A percentile compares a stretch with the other conserved stretches of the same genome.
These are phyloP conservation scores for Exidia glandulosa DNA, from an alignment of 768 basidiomycete species.

Conservation along the genomic window DNA sequence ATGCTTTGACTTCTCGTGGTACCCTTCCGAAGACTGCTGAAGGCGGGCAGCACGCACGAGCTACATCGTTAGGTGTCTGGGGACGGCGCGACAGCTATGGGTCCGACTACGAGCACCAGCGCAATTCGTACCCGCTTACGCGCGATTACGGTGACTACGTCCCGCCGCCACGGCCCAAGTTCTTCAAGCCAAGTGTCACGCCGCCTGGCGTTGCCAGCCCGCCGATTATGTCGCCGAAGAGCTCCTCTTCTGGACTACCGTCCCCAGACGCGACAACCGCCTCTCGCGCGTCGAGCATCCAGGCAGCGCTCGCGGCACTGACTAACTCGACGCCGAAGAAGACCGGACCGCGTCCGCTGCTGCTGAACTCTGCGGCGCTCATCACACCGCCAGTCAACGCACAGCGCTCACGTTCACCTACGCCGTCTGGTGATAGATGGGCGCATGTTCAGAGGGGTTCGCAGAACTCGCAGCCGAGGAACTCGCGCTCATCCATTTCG, in stretches of 20 bases:
- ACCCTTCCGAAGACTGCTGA: background rate
- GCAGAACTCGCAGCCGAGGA: background rate
- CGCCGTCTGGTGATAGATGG: background rate
- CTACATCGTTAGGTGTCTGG: background rate
- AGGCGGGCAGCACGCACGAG: background rate
- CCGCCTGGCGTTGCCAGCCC: background rate
- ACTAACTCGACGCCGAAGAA: conserved; percentile 27
- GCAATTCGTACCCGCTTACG: background rate
- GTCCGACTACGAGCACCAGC: background rate
- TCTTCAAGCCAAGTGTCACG: conserved; percentile 1
- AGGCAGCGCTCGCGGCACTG: conserved; percentile 31
- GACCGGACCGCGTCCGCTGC: conserved; percentile 52
- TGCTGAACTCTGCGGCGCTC: conserved; percentile 43
- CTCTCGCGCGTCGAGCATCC: background rate
- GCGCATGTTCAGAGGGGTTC: background rate
- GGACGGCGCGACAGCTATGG: background rate
- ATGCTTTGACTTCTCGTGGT: background rate
- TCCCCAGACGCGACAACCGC: background rate
- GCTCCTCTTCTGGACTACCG: background rate
- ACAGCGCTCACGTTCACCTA: background rate
- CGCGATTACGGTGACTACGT: background rate
- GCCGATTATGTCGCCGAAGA: background rate
- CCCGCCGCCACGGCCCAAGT: background rate
- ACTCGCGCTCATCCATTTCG: background rate
- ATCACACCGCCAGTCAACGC: conserved; percentile 22